Evolutionary conservation across 345 rosid genomes (phyloP).

Genomic region (Rhodomyrtus tomentosa): DNA sequence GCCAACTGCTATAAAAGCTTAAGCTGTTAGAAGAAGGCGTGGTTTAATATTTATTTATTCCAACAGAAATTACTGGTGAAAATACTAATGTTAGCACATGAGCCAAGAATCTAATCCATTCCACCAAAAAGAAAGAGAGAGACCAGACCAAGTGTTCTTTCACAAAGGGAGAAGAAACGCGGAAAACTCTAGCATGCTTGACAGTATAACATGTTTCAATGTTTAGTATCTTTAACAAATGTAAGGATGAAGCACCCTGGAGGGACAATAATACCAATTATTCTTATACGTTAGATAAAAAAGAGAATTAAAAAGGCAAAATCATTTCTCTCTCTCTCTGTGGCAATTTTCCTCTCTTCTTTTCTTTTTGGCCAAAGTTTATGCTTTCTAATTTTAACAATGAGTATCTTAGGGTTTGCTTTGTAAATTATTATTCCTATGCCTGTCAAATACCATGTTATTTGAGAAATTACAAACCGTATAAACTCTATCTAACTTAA

Average conservation of each 20-base stretch:
- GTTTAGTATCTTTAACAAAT: background rate
- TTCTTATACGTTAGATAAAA: background rate
- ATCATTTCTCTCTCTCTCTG: background rate
- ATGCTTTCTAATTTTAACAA: background rate
- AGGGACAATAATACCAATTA: background rate
- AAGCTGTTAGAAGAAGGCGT: too few species aligned
- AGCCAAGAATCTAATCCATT: background rate
- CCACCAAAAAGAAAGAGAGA: background rate
- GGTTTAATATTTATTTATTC: too few species aligned
- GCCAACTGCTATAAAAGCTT: too few species aligned
- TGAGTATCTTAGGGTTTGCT: background rate
- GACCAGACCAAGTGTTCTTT: background rate
- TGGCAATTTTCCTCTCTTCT: background rate
- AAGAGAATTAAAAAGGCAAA: background rate
- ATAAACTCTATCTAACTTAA: background rate
- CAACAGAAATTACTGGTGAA: rapidly evolving
- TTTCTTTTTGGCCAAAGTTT: background rate
- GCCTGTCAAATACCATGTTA: background rate
- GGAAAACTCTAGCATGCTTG: background rate
- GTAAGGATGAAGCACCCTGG: background rate
- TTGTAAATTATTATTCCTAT: background rate
- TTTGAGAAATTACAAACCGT: background rate
- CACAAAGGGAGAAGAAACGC: background rate
- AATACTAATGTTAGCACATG: background rate
- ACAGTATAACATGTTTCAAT: background rate